These are phyloP conservation scores for Isatis tinctoria DNA, from an alignment of 345 rosid genomes.

Conservation along the genomic window DNA sequence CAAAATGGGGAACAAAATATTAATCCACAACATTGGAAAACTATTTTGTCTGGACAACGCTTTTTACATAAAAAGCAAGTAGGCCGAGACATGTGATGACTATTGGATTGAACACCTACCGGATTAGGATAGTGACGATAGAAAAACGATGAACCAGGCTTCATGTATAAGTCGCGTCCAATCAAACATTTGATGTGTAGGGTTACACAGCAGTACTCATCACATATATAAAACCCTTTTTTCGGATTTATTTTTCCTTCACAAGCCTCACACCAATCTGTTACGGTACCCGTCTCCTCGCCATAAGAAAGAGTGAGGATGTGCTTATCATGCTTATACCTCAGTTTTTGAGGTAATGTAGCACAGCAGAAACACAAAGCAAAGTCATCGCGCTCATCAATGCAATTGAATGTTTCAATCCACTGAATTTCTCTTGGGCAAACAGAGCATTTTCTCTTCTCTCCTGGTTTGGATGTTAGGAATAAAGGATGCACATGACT, in stretches of 20 bases:
- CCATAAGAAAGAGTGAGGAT: too few relatives aligned
- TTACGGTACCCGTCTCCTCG: neutral
- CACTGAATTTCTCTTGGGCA: neutral
- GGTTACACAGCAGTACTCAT: neutral
- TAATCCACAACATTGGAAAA: neutral
- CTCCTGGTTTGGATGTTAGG: neutral
- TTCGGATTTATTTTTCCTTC: neutral
- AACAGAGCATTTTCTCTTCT: neutral
- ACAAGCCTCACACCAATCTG: neutral
- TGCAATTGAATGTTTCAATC: neutral
- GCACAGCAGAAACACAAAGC: neutral
- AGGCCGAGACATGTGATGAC: neutral
- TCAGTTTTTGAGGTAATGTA: too few relatives aligned
- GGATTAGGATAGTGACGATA: rapidly evolving
- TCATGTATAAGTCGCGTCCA: neutral
- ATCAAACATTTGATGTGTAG: neutral
- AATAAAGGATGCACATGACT: neutral
- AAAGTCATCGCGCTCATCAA: neutral
- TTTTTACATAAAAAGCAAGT: neutral
- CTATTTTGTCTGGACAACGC: neutral
- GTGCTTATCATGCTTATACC: too few relatives aligned
- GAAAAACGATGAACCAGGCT: neutral
- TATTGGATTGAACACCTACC: neutral
- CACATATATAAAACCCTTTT: neutral
- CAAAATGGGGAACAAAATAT: neutral